Evolutionary conservation across 2,329 filamentous ascomycete genomes (phyloP), one percentile per base, ranked within the genome.

Genomic region (Fusarium nisikadoi): DNA sequence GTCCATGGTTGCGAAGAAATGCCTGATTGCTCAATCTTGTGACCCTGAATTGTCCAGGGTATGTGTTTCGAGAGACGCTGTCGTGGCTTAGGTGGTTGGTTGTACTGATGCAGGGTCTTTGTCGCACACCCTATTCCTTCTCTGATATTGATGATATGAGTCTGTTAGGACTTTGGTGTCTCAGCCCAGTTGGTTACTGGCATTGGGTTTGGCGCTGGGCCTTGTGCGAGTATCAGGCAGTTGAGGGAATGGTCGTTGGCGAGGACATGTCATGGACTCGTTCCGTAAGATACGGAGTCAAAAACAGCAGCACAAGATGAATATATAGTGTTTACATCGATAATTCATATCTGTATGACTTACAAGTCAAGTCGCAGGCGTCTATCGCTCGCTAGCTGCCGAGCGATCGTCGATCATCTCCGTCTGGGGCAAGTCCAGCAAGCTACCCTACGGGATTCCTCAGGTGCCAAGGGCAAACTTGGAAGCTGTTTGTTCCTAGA

Each of bases 1-100:
- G 61, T 39, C 20, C 46, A 47, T 23, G 46, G 35, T 27, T 47
- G 29, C 29, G 16, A 36, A 8, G 36, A 45, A 62, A 45, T 61
- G 65, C 52, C 65, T 50, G 56, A 57, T 63, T 68, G 50, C 39
- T 52, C n/a, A 27, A 38, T 29, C 64, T 63, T 68, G 57, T 64
- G 65, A 68, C 64, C 41, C 14, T 17, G 19, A 23, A 46, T 20
- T 19, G 39, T 68, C 43, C 46, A 68, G 64, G 64, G 57, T 68
- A 52, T 49, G 29, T 68, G 29, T 35, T 45, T 62, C 25, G 46
- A 47, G 60, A 54, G 41, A 14, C 35, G 54, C n/a, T 41, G 53
- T 17, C 33, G 45, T 36, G 46, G 55, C 47, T 61, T n/a, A 5
- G 23, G 23, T 25, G 49, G 25, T 42, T 52, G 27, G 63, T 62